A percentile compares a stretch with the other conserved stretches of the same genome.
phyloP scores from a whole-genome alignment of 179 eudicot species.

The Silene vulgaris region DNA sequence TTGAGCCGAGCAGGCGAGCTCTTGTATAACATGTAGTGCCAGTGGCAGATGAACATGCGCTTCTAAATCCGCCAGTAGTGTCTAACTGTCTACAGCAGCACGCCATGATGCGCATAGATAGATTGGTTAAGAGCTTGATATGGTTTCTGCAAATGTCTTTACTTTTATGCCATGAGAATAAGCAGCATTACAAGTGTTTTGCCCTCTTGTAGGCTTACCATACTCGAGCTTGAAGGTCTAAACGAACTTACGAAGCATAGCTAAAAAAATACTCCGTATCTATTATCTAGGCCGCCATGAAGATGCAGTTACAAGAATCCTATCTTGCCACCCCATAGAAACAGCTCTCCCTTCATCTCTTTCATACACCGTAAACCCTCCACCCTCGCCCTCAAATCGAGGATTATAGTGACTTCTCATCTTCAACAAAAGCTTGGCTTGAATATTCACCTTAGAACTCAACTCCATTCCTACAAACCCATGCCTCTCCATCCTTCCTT shows the following conservation, averaged over 20 bases:
- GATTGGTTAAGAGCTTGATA: too few relatives aligned
- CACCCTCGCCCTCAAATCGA: constrained; percentile 44
- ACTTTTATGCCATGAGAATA: too few relatives aligned
- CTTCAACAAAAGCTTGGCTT: constrained; percentile 63
- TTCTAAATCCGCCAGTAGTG: too few relatives aligned
- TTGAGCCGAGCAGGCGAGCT: background rate
- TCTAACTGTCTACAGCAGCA: too few relatives aligned
- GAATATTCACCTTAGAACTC: constrained; percentile 55
- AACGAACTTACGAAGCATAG: background rate
- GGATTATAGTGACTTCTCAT: constrained; percentile 57
- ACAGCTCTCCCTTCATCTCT: constrained; percentile 50
- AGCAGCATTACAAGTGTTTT: too few relatives aligned
- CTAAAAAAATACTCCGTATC: background rate
- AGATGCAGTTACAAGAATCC: constrained; percentile 58
- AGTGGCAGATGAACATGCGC: background rate
- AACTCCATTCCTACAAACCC: constrained; percentile 47
- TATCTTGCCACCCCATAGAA: constrained; percentile 76
- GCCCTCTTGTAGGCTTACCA: background rate
- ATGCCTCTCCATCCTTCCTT: constrained; percentile 51
- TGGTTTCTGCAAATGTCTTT: too few relatives aligned
- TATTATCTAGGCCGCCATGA: constrained; percentile 45
- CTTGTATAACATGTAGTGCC: background rate
- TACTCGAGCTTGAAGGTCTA: background rate
- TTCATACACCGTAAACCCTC: constrained; percentile 56
- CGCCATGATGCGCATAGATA: too few relatives aligned